Evolutionary conservation across 441 rosid genomes (phyloP).

Genomic region (Pelargonium myrrhifolium): DNA sequence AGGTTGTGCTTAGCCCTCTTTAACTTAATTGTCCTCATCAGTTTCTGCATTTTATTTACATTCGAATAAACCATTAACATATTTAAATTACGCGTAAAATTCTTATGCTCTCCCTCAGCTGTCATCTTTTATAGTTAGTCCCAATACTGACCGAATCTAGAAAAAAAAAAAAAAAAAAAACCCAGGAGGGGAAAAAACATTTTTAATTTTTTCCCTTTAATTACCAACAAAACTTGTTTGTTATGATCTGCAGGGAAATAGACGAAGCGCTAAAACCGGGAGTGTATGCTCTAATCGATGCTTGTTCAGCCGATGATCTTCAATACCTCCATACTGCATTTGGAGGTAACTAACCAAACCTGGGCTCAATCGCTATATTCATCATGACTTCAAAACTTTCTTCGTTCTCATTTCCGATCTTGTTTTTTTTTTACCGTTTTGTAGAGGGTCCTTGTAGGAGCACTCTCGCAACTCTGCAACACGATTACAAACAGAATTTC

Average conservation of each 20-base stretch:
- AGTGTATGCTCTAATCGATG: conserved; percentile 77
- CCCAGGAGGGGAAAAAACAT: too few relatives aligned
- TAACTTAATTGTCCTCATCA: neutral
- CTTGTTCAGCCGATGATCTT: conserved; percentile 69
- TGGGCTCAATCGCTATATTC: too few relatives aligned
- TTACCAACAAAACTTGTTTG: neutral
- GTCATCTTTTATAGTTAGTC: too few relatives aligned
- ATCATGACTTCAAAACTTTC: conserved; percentile 1
- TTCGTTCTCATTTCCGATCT: conserved; percentile 18
- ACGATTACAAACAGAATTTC: conserved; percentile 73
- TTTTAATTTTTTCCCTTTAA: neutral
- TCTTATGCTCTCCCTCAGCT: too few relatives aligned
- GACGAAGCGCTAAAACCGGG: conserved; percentile 86
- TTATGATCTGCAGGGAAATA: conserved; percentile 53
- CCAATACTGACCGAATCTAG: too few relatives aligned
- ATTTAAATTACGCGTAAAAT: too few relatives aligned
- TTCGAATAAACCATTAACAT: too few relatives aligned
- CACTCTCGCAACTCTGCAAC: conserved; percentile 60
- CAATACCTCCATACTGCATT: conserved; percentile 73
- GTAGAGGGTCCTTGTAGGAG: conserved; percentile 94
- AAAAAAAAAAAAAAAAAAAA: too few relatives aligned
- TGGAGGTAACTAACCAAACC: conserved; percentile 52
- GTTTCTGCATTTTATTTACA: neutral
- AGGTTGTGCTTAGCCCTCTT: conserved; percentile 35
- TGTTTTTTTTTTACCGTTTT: conserved; percentile 20